Percentiles rank a stretch among this genome's conserved stretches.
Conservation (phyloP, 768 basidiomycete genomes). For the Wakefieldia striispora region DNA sequence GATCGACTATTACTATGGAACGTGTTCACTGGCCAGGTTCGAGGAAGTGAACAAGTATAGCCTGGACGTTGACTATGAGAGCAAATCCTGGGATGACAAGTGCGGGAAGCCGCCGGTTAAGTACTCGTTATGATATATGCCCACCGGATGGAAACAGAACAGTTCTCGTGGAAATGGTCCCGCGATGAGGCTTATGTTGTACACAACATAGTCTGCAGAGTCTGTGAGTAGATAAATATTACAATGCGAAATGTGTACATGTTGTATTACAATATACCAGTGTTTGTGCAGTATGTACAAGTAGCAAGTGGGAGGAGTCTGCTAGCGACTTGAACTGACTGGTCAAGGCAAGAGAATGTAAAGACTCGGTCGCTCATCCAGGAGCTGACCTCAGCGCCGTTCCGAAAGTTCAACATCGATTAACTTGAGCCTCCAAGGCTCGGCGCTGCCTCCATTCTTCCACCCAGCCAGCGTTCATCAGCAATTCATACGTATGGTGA, state of each 20-base stretch:
- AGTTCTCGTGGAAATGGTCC: no score
- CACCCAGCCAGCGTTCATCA: slow-evolving; percentile 50
- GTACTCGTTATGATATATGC: neutral
- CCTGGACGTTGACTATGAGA: slow-evolving; percentile 1
- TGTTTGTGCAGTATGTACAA: slow-evolving; percentile 1
- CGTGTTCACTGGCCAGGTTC: slow-evolving; percentile 38
- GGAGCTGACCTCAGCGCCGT: neutral
- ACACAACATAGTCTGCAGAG: no score
- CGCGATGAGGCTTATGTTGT: no score
- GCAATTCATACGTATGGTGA: slow-evolving; percentile 41
- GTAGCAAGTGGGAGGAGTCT: neutral
- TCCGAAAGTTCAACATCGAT: no score
- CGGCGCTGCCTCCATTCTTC: slow-evolving; percentile 6
- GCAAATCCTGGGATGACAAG: neutral
- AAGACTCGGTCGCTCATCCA: neutral
- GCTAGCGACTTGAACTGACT: neutral
- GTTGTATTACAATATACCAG: neutral
- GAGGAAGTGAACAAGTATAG: slow-evolving; percentile 27
- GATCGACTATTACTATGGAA: slow-evolving; percentile 32
- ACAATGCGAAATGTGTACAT: no score
- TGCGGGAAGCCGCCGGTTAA: neutral
- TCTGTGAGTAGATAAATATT: no score
- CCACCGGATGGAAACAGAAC: no score
- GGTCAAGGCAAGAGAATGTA: no score
- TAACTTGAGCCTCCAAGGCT: no score